Percentiles rank a stretch among this genome's conserved stretches.
phyloP scores from a whole-genome alignment of 2,329 filamentous ascomycete genomes.

The Ilyonectria robusta region DNA sequence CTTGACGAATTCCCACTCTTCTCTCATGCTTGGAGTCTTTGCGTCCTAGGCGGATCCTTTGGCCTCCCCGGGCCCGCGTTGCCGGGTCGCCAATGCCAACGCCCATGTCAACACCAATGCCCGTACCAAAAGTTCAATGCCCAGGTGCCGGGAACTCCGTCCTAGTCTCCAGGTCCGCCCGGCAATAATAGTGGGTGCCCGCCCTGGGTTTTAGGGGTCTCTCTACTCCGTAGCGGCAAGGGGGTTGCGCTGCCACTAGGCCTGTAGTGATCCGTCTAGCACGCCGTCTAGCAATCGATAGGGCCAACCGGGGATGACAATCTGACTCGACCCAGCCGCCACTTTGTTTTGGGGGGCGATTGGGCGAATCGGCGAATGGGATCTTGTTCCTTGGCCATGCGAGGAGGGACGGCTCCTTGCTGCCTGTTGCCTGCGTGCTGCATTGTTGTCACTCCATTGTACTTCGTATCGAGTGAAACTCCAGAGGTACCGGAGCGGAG shows the following conservation, averaged over 20 bases:
- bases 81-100: background rate
- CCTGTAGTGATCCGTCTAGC: background rate
- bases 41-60: too few species aligned
- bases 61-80: background rate
- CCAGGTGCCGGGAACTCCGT: background rate
- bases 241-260: background rate
- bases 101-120: background rate
- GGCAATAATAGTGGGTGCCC: background rate
- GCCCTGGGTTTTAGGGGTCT: background rate
- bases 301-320: background rate
- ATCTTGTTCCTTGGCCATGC: background rate
- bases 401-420: background rate
- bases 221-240: background rate
- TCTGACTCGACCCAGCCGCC: background rate
- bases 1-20: background rate
- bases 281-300: background rate
- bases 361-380: background rate
- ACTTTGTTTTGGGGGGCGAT: background rate
- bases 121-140: background rate
- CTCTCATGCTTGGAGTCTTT: background rate
- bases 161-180: background rate
- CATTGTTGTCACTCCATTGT: background rate
- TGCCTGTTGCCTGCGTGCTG: background rate
- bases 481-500: background rate
- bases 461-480: background rate